These are phyloP conservation scores for Amaranthus palmeri DNA, from an alignment of 148 eudicot species.

Conservation along the genomic window DNA sequence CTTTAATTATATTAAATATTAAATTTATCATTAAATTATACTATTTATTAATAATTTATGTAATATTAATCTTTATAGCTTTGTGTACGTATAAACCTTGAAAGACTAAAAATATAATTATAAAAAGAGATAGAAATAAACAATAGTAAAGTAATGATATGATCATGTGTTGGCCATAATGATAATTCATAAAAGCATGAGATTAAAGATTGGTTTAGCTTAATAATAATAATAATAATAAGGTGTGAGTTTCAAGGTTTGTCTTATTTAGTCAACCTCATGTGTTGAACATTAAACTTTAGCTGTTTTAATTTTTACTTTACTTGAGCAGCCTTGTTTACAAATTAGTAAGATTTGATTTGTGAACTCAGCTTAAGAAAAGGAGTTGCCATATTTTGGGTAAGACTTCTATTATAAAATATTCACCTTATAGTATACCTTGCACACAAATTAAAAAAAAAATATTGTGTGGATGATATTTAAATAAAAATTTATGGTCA, in stretches of 20 bases:
- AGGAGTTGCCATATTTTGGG: slow-evolving; percentile 9
- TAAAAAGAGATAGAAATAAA: no score
- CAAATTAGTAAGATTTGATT: background rate
- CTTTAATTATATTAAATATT: no score
- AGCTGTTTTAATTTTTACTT: background rate
- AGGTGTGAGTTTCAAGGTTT: slow-evolving; percentile 25
- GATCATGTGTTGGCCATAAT: slow-evolving; percentile 3
- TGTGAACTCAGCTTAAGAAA: background rate
- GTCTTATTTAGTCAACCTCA: slow-evolving; percentile 25
- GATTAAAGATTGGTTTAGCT: background rate
- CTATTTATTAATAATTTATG: no score
- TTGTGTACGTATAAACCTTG: no score
- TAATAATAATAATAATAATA: no score
- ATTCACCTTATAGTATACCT: no score
- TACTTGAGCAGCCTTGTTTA: background rate
- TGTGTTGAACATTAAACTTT: background rate
- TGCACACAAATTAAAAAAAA: no score
- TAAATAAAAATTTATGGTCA: no score
- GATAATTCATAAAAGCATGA: background rate
- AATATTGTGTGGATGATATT: no score
- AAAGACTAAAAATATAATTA: no score
- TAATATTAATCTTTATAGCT: no score
- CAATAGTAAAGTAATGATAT: slow-evolving; percentile 2
- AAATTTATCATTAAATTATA: no score
- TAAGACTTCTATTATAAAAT: background rate